phyloP scores from a whole-genome alignment of 495 filamentous ascomycete genomes.

The Penicillium alfredii region DNA sequence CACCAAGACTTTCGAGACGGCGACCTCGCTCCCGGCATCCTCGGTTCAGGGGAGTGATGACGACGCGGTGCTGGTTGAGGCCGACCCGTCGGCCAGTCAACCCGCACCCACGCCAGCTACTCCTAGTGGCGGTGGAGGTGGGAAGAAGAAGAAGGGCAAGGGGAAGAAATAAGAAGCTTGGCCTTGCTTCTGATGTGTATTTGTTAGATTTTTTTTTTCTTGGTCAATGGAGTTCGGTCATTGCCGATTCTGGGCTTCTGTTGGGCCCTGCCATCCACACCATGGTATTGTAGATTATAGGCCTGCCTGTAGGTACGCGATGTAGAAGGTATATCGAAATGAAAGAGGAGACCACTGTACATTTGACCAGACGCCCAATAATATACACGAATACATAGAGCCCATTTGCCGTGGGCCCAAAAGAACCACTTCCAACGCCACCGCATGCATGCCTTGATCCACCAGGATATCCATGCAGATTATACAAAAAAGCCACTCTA shows the following conservation, averaged over 20 bases:
- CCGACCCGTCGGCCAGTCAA: slow-evolving; percentile 48
- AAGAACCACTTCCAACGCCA: slow-evolving; percentile 10
- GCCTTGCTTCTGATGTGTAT: slow-evolving; percentile 7
- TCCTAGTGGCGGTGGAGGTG: slow-evolving; percentile 27
- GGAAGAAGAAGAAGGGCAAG: slow-evolving; percentile 67
- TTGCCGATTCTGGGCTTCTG: background rate
- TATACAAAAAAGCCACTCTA: slow-evolving; percentile 4
- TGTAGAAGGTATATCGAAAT: no score
- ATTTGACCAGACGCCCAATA: no score
- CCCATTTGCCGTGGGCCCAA: slow-evolving; percentile 1
- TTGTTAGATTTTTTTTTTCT: slow-evolving; percentile 5
- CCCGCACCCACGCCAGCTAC: slow-evolving; percentile 18
- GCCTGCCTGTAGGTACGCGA: no score
- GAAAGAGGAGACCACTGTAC: slow-evolving; percentile 5
- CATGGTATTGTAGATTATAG: no score
- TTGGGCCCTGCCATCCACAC: no score
- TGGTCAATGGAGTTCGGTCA: slow-evolving; percentile 1
- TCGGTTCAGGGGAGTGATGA: slow-evolving; percentile 59
- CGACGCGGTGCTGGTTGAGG: slow-evolving; percentile 79
- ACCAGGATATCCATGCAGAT: background rate
- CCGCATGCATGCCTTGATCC: no score
- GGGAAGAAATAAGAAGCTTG: slow-evolving; percentile 68
- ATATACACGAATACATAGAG: slow-evolving; percentile 19
- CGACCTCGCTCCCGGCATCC: slow-evolving; percentile 15
- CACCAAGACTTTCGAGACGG: slow-evolving; percentile 27